These are phyloP conservation scores for Aspergillus thermomutatus DNA, from an alignment of 2,329 filamentous ascomycete genomes.

Conservation along the genomic window DNA sequence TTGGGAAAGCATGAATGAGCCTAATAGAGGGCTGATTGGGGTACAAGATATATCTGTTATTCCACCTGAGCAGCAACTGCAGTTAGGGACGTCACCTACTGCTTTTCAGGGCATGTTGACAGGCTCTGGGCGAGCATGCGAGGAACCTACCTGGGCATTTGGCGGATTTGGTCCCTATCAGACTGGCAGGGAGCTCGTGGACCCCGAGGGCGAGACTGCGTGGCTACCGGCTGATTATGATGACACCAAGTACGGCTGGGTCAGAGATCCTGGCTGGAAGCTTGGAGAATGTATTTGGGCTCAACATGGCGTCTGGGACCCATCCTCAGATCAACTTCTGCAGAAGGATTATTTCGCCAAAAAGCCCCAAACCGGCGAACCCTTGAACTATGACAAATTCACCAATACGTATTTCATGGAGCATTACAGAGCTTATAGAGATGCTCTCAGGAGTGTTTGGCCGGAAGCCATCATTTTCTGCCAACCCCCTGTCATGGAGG, in stretches of 20 bases:
- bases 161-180: conserved; percentile 90
- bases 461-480: conserved; percentile 81
- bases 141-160: conserved; percentile 91
- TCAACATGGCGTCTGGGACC: conserved; percentile 94
- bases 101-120: conserved; percentile 91
- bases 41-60: conserved; percentile 76
- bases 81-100: conserved; percentile 90
- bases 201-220: conserved; percentile 78
- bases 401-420: conserved; percentile 90
- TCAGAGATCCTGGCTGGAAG: conserved; percentile 81
- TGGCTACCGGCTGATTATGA: conserved; percentile 84
- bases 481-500: conserved; percentile 86
- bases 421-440: conserved; percentile 72
- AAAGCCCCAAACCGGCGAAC: conserved; percentile 69
- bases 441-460: conserved; percentile 72
- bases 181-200: conserved; percentile 75
- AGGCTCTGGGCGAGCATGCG: conserved; percentile 85
- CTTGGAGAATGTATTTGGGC: conserved; percentile 96
- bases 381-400: conserved; percentile 77
- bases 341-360: conserved; percentile 85
- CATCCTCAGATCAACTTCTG: conserved; percentile 69
- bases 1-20: conserved; percentile 96
- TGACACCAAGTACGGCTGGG: conserved; percentile 86
- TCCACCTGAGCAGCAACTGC: conserved; percentile 81
- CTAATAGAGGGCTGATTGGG: conserved; percentile 82